These are phyloP conservation scores for Hypoxylon sp. DNA, from an alignment of 2,329 filamentous ascomycete species.

Conservation along the genomic window DNA sequence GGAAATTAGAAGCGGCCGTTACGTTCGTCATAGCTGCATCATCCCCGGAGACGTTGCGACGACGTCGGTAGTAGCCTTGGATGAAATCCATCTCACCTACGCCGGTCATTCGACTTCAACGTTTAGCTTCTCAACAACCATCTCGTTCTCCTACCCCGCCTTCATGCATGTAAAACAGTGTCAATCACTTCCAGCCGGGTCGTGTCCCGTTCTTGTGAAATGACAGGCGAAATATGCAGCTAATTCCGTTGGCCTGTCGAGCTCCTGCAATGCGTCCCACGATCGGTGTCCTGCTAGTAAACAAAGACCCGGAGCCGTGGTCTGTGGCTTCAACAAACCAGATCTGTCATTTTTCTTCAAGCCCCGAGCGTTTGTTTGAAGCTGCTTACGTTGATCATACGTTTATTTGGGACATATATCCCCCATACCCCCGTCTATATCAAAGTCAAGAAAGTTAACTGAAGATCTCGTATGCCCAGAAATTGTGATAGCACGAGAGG, in stretches of 20 bases:
- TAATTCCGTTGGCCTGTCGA: slow-evolving; percentile 37
- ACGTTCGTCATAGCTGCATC: slow-evolving; percentile 37
- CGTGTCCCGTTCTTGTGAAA: slow-evolving; percentile 31
- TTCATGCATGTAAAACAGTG: slow-evolving; percentile 43
- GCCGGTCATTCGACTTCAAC: slow-evolving; percentile 30
- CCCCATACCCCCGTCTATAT: slow-evolving; percentile 30
- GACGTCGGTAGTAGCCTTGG: slow-evolving; percentile 6
- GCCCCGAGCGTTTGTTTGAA: slow-evolving; percentile 22
- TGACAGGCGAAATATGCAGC: slow-evolving; percentile 30
- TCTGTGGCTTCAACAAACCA: slow-evolving; percentile 32
- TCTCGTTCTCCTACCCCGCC: slow-evolving; percentile 32
- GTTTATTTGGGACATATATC: slow-evolving; percentile 30
- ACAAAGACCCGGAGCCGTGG: slow-evolving; percentile 34
- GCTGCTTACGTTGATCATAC: slow-evolving; percentile 33
- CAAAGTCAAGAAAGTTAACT: slow-evolving; percentile 4
- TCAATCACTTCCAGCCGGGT: slow-evolving; percentile 40
- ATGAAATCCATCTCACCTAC: slow-evolving; percentile 17
- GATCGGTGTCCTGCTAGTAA: slow-evolving; percentile 35
- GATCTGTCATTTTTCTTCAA: slow-evolving; percentile 38
- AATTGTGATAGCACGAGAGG: slow-evolving; percentile 11
- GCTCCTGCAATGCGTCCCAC: slow-evolving; percentile 38
- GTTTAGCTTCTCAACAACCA: slow-evolving; percentile 24
- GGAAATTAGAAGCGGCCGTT: slow-evolving; percentile 21
- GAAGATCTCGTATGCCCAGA: neutral
- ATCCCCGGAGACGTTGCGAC: slow-evolving; percentile 11